These are phyloP conservation scores for Hyaloscypha variabilis DNA, from an alignment of 495 filamentous ascomycete species.

Conservation along the genomic window DNA sequence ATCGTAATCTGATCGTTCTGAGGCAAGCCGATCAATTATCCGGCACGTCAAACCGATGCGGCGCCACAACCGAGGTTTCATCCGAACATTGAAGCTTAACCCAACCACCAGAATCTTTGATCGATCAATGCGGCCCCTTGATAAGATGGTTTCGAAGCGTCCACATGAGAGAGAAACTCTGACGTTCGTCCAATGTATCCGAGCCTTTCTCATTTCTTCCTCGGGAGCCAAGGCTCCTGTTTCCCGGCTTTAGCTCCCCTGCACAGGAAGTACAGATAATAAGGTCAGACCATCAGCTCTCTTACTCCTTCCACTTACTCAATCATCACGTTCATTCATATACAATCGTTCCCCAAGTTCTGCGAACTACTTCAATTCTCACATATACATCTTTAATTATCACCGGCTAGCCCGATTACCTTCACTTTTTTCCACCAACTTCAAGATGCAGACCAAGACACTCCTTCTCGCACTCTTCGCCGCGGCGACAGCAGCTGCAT, in stretches of 20 bases:
- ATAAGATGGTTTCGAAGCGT: not conserved
- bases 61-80: not conserved
- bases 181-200: not conserved
- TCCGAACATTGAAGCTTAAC: not conserved
- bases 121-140: not conserved
- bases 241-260: not conserved
- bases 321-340: not conserved
- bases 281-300: not conserved
- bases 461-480: slow-evolving; percentile 19
- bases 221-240: not conserved
- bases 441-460: slow-evolving; percentile 18
- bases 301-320: not conserved
- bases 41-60: not conserved
- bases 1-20: not conserved
- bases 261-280: not conserved
- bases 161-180: not conserved
- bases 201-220: not conserved
- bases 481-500: slow-evolving; percentile 3
- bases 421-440: not conserved
- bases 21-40: not conserved
- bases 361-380: slow-evolving; percentile 7
- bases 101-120: not conserved
- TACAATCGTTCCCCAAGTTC: slow-evolving; percentile 10
- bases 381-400: not conserved
- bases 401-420: not conserved